Evolutionary conservation across 805 yeast species (phyloP).

Genomic region (Metschnikowia corniflorae): DNA sequence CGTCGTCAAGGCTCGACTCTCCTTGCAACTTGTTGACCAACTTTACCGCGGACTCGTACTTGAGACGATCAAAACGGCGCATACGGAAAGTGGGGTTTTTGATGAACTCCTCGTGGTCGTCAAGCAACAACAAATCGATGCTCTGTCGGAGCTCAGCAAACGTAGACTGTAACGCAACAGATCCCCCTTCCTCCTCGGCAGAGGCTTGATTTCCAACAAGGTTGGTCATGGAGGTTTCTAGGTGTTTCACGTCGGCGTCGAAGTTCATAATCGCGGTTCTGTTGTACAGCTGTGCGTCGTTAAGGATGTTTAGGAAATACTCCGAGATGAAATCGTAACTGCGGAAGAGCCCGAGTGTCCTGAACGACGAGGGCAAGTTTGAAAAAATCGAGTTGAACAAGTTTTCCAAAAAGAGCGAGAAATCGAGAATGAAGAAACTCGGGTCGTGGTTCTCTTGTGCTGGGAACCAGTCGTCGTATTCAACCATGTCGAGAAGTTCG

Average conservation of each 20-base stretch:
- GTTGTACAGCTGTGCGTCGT: slow-evolving; percentile 54
- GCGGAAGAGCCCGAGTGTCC: slow-evolving; percentile 76
- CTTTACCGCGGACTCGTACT: slow-evolving; percentile 64
- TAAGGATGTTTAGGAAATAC: slow-evolving; percentile 58
- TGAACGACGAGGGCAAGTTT: slow-evolving; percentile 72
- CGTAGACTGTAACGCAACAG: slow-evolving; percentile 63
- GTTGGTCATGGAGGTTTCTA: slow-evolving; percentile 54
- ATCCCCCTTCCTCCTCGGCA: slow-evolving; percentile 26
- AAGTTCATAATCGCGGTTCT: slow-evolving; percentile 66
- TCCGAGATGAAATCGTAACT: slow-evolving; percentile 83
- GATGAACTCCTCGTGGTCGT: slow-evolving; percentile 60
- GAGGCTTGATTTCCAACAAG: slow-evolving; percentile 25
- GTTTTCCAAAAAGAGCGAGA: slow-evolving; percentile 80
- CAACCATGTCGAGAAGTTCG: slow-evolving; percentile 78
- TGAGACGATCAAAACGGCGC: slow-evolving; percentile 66
- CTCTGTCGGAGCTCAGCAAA: slow-evolving; percentile 78
- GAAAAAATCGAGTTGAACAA: slow-evolving; percentile 82
- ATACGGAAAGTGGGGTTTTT: slow-evolving; percentile 42
- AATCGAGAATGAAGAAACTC: slow-evolving; percentile 70
- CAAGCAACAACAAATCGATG: slow-evolving; percentile 64
- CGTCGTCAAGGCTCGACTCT: slow-evolving; percentile 18
- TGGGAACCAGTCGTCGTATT: slow-evolving; percentile 76
- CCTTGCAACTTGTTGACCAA: slow-evolving; percentile 53
- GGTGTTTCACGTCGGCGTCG: slow-evolving; percentile 71
- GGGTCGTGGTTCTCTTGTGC: slow-evolving; percentile 53